A percentile compares a stretch with the other conserved stretches of the same genome.
These are phyloP conservation scores for Rhynchosporium agropyri DNA, from an alignment of 2,329 filamentous ascomycete species.

Conservation along the genomic window DNA sequence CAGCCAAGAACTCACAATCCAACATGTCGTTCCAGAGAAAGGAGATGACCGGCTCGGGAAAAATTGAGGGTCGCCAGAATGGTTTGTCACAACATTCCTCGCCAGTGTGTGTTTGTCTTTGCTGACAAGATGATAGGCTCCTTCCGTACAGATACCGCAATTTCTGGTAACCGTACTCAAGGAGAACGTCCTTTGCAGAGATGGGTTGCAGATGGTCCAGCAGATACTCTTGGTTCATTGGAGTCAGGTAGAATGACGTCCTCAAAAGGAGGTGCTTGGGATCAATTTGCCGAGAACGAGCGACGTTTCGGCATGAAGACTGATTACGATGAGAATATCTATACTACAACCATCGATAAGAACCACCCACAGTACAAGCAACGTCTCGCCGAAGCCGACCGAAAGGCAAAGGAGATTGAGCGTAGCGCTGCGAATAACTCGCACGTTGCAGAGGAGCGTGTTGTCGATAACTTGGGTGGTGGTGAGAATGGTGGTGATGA, in stretches of 20 bases:
- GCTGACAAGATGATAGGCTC: slow-evolving; percentile 54
- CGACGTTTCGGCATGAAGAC: slow-evolving; percentile 83
- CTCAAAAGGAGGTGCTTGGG: slow-evolving; percentile 60
- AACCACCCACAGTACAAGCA: slow-evolving; percentile 80
- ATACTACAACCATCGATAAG: slow-evolving; percentile 89
- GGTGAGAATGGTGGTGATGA: slow-evolving; percentile 75
- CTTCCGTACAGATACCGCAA: slow-evolving; percentile 88
- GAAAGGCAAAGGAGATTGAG: slow-evolving; percentile 89
- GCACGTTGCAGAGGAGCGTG: slow-evolving; percentile 88
- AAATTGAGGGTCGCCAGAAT: slow-evolving; percentile 56
- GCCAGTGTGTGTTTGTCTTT: slow-evolving; percentile 2
- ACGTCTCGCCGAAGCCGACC: slow-evolving; percentile 76
- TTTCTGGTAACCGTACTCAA: slow-evolving; percentile 71
- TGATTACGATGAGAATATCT: slow-evolving; percentile 91
- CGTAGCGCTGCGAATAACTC: slow-evolving; percentile 70
- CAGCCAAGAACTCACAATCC: slow-evolving; percentile 50
- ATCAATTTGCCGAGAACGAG: slow-evolving; percentile 93
- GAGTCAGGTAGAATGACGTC: slow-evolving; percentile 49
- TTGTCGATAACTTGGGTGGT: slow-evolving; percentile 65
- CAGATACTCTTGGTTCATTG: slow-evolving; percentile 69
- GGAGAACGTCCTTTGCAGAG: slow-evolving; percentile 77
- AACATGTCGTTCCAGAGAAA: slow-evolving; percentile 63
- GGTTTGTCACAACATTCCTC: slow-evolving; percentile 48
- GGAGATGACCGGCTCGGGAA: slow-evolving; percentile 59
- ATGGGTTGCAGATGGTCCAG: slow-evolving; percentile 73